Conservation (phyloP, 2,329 filamentous ascomycete species). For the Monosporascus cannonballus region DNA sequence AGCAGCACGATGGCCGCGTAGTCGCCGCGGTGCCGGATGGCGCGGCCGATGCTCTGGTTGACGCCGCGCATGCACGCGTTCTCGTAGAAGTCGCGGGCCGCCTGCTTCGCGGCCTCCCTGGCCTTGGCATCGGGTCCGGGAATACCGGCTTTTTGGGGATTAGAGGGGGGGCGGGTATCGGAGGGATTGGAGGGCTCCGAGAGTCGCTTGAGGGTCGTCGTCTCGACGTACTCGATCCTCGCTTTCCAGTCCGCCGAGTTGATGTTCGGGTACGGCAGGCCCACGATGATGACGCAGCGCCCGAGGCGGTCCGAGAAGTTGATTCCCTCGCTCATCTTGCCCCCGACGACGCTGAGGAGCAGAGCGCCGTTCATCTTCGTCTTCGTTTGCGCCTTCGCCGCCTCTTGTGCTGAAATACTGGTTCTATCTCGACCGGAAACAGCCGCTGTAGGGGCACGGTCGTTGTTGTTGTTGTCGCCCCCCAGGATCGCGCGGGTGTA, state of each 20-base stretch:
- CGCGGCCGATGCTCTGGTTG: conserved; percentile 91
- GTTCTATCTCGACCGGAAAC: too few relatives aligned
- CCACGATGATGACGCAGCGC: conserved; percentile 84
- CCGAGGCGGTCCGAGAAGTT: conserved; percentile 93
- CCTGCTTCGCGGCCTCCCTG: conserved; percentile 38
- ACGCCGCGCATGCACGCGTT: conserved; percentile 96
- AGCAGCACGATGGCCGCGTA: conserved; percentile 87
- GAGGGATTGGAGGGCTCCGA: conserved; percentile 10
- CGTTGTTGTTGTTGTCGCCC: conserved; percentile 22
- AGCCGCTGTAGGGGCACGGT: background rate
- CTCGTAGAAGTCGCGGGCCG: conserved; percentile 78
- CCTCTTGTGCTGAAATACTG: too few relatives aligned
- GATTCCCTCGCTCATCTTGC: conserved; percentile 94
- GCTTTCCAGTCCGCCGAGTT: conserved; percentile 89
- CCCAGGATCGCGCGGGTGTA: conserved; percentile 66
- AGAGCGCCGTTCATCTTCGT: conserved; percentile 56
- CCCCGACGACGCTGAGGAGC: conserved; percentile 84
- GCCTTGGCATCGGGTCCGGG: too few relatives aligned
- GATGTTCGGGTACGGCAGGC: conserved; percentile 87
- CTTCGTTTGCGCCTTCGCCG: background rate
- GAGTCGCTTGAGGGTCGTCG: conserved; percentile 40
- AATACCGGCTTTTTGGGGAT: too few relatives aligned
- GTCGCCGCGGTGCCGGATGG: conserved; percentile 80
- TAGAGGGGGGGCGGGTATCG: background rate
- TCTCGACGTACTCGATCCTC: conserved; percentile 80